Evolutionary conservation across 441 rosid species (phyloP).

Genomic region (Erodium chrysanthum): DNA sequence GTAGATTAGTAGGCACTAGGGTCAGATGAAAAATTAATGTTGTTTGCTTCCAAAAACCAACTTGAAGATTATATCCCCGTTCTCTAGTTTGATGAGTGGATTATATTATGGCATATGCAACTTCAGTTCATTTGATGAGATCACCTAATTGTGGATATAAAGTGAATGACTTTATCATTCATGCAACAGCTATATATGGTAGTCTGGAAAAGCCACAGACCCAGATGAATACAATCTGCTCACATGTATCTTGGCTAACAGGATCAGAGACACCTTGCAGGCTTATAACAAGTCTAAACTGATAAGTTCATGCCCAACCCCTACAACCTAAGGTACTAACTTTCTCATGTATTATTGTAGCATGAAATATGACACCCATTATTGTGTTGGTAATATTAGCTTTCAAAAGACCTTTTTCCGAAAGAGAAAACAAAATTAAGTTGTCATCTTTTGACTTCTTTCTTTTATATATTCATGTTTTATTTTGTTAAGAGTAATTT

Average conservation of each 20-base stretch:
- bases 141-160: neutral
- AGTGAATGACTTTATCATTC: constrained; percentile 4
- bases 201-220: constrained; percentile 13
- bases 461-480: neutral
- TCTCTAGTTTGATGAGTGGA: neutral
- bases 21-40: no score
- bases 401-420: neutral
- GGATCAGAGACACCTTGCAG: constrained; percentile 21
- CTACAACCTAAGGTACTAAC: neutral
- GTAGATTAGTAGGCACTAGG: neutral
- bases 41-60: neutral
- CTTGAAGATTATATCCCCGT: neutral
- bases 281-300: constrained; percentile 12
- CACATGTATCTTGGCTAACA: constrained; percentile 19
- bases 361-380: neutral
- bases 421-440: neutral
- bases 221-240: constrained; percentile 9
- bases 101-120: neutral
- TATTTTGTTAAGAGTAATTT: neutral
- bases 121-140: neutral
- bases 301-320: neutral
- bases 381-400: neutral
- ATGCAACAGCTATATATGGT: constrained; percentile 11
- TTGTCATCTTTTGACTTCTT: neutral
- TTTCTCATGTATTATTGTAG: constrained; percentile 1